Evolutionary conservation across 148 eudicot species (phyloP).

Genomic region (Dysphania ambrosioides): DNA sequence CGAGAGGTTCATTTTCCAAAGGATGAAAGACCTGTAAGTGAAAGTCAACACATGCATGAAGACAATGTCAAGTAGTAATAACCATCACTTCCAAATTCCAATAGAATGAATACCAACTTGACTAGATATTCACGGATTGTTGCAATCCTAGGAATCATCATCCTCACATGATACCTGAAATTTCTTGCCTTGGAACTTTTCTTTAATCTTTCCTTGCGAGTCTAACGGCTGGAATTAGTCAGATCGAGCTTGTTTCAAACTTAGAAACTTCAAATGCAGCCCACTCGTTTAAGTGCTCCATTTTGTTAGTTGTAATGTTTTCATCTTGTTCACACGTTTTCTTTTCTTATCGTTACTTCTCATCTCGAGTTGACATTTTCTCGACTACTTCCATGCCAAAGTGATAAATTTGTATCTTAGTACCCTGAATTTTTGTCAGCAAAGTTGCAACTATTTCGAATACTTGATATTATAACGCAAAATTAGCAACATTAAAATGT

Average conservation of each 20-base stretch:
- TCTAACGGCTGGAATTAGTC: background rate
- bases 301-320: background rate
- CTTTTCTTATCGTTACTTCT: no score
- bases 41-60: background rate
- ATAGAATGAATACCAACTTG: background rate
- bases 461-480: background rate
- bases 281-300: background rate
- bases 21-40: background rate
- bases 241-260: background rate
- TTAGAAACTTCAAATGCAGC: background rate
- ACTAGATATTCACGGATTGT: no score
- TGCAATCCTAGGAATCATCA: background rate
- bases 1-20: constrained; percentile 7
- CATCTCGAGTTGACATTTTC: background rate
- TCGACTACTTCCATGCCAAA: background rate
- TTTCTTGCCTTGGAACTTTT: background rate
- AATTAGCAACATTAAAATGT: background rate
- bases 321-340: background rate
- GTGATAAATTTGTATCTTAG: no score
- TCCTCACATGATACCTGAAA: constrained; percentile 10
- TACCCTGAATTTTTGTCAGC: no score
- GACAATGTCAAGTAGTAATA: constrained; percentile 3
- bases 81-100: background rate
- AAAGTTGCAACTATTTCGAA: no score
- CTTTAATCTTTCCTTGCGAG: background rate